Evolutionary conservation across 306 rosid genomes (phyloP).

Genomic region (Carpinus viminea): DNA sequence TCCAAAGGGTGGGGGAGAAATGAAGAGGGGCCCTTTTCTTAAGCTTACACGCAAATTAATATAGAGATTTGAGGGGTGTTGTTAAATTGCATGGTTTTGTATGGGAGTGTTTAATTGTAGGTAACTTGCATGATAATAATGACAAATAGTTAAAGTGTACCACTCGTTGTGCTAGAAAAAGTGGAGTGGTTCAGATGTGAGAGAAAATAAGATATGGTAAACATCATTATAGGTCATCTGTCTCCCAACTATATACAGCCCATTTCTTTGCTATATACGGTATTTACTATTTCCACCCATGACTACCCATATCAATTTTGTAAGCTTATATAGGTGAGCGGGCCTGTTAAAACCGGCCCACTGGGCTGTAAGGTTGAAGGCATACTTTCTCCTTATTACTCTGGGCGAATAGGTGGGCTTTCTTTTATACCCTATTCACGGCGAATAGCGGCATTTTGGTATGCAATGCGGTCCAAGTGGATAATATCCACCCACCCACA

Average conservation of each 20-base stretch:
- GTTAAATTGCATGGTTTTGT: slow-evolving; percentile 1
- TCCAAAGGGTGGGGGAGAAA: slow-evolving; percentile 47
- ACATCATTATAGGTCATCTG: background rate
- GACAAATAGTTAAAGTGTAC: background rate
- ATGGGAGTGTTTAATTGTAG: slow-evolving; percentile 6
- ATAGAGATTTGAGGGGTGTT: slow-evolving; percentile 1
- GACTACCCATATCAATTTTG: background rate
- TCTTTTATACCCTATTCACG: too few relatives aligned
- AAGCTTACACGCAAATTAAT: slow-evolving; percentile 36
- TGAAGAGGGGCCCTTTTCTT: background rate
- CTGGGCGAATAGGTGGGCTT: too few relatives aligned
- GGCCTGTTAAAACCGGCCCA: too few relatives aligned
- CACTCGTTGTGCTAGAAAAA: background rate
- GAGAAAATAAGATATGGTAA: background rate
- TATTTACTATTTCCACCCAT: background rate
- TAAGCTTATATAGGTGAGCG: too few relatives aligned
- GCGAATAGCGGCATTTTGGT: too few relatives aligned
- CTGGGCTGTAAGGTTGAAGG: too few relatives aligned
- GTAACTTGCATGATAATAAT: background rate
- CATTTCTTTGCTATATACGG: background rate
- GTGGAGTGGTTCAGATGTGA: slow-evolving; percentile 2
- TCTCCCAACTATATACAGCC: background rate
- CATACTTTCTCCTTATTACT: too few relatives aligned
- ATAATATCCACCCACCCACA: too few relatives aligned
- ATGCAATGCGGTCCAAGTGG: too few relatives aligned